Evolutionary conservation across 768 basidiomycete species (phyloP).

Genomic region (Naganishia antarctica): DNA sequence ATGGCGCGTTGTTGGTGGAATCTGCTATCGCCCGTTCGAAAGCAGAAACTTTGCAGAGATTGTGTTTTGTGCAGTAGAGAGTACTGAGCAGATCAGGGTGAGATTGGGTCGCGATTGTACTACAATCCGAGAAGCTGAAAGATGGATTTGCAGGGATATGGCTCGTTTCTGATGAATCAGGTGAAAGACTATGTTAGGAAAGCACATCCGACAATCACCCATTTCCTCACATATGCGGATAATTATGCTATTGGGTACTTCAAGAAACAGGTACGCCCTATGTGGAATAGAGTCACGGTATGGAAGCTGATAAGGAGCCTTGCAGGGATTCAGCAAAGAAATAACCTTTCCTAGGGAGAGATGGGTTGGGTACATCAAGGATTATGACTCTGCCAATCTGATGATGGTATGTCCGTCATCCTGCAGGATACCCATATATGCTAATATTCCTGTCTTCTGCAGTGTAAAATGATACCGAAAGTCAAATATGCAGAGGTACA

Average conservation of each 20-base stretch:
- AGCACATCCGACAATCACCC: constrained; percentile 78
- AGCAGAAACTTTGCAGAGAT: constrained; percentile 95
- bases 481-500: constrained; percentile 81
- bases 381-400: constrained; percentile 98
- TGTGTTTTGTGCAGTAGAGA: constrained; percentile 95
- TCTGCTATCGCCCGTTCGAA: constrained; percentile 92
- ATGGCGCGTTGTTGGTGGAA: constrained; percentile 92
- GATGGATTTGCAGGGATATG: constrained; percentile 70
- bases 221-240: constrained; percentile 97
- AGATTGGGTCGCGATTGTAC: constrained; percentile 27
- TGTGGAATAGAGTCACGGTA: too few relatives aligned
- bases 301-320: not conserved
- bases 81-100: constrained; percentile 95
- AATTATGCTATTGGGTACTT: constrained; percentile 99
- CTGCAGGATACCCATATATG: not conserved
- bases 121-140: not conserved
- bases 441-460: not conserved
- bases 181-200: constrained; percentile 87
- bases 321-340: constrained; percentile 83
- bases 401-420: constrained; percentile 66
- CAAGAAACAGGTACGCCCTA: constrained; percentile 69
- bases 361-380: constrained; percentile 99
- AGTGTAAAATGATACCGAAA: constrained; percentile 86
- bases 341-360: constrained; percentile 82
- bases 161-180: constrained; percentile 96